Evolutionary conservation across 306 rosid genomes (phyloP), one percentile per base, ranked within the genome.

Genomic region (Cicer chorassanicum): DNA sequence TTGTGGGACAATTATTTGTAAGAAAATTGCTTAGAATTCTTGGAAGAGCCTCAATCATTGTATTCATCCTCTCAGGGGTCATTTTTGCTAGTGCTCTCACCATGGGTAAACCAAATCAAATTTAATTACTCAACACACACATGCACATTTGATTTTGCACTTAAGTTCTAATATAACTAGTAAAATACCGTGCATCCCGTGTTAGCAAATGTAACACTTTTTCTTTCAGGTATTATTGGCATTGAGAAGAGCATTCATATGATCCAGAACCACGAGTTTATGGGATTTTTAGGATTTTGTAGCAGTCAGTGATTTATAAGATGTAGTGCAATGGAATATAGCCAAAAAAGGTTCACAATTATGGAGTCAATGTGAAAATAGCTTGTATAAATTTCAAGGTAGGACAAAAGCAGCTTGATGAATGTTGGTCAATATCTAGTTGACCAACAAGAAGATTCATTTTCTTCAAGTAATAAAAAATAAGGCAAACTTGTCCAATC

Each of bases 261-360:
- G 98, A 89, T 89, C 54, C 36, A 59, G 1, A 80, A 86, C 68
- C 91, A 88, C 5, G 96, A 93, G 64, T 93, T 93, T 70, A 88
- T 93, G 96, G 98, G 97, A 44, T 89, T 93, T 81, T 83, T 93
- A 56, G 87, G 82, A 38, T 89, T 93, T 69, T 93, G 98, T 50
- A 86, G 86, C 88, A 86, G 84, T 77, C 86, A 88, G 42, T 90
- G 84, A 89, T 80, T 24, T 49, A n/a, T 68, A 44, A n/a, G 67
- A 64, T 77, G 60, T 72, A 68, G 55, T 49, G 11, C 59, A 60
- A 55, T 72, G 48, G 16, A 2, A 24, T 2, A 42, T 18, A 29
- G 41, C 29, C 24, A 9, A 24, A 9, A 9, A 21, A 57, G 70
- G 38, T 46, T 13, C 15, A 70, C 11, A 48, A 40, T 39, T 40